A percentile compares a stretch with the other conserved stretches of the same genome.
phyloP scores from a whole-genome alignment of 208 protist species.

The Wallacemonas collosoma region DNA sequence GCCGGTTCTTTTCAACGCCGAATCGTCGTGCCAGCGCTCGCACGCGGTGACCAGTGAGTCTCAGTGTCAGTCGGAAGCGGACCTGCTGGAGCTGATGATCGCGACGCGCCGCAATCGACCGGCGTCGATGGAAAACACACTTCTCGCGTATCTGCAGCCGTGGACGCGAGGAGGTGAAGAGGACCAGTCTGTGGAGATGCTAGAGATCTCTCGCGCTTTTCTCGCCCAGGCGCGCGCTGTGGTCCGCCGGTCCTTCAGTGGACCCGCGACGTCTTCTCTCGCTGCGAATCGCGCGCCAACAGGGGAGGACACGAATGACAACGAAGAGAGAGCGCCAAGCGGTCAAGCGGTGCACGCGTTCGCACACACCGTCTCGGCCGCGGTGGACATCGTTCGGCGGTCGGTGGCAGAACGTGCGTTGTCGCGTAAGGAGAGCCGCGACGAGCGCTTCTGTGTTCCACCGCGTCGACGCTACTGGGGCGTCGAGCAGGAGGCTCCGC shows the following conservation, averaged over 20 bases:
- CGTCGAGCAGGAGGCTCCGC: conserved; percentile 2
- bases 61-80: conserved; percentile 27
- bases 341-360: neutral
- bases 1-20: conserved; percentile 40
- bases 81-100: conserved; percentile 33
- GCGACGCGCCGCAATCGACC: conserved; percentile 27
- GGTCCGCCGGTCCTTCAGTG: conserved; percentile 15
- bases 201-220: conserved; percentile 1
- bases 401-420: neutral
- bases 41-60: conserved; percentile 25
- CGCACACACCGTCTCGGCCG: conserved; percentile 16
- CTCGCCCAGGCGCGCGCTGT: conserved; percentile 17
- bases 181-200: conserved; percentile 12
- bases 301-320: no score
- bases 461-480: conserved; percentile 4
- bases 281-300: no score
- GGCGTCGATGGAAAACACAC: conserved; percentile 5
- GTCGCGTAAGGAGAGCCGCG: neutral
- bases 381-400: neutral
- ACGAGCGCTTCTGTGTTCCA: neutral
- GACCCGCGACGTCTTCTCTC: conserved; percentile 11
- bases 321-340: no score
- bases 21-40: conserved; percentile 33
- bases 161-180: conserved; percentile 9
- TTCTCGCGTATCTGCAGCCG: conserved; percentile 8